phyloP scores from a whole-genome alignment of 371 early-diverging fungal species.

The Zopfochytrium polystomum region DNA sequence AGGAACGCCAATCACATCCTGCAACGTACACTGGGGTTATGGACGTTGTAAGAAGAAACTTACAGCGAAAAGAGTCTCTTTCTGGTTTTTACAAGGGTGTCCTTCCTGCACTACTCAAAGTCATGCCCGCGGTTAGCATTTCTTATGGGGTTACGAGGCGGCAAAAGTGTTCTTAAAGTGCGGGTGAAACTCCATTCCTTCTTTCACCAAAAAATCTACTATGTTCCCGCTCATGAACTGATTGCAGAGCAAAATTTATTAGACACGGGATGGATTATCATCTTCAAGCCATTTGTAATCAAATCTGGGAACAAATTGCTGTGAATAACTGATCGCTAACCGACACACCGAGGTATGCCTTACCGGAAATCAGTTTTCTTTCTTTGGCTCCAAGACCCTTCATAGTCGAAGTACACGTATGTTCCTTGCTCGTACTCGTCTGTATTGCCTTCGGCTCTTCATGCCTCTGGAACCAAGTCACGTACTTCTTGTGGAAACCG shows the following conservation, averaged over 20 bases:
- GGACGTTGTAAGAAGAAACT: constrained; percentile 68
- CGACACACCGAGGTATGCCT: too few relatives aligned
- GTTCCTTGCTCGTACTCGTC: constrained; percentile 98
- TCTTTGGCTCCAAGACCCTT: constrained; percentile 96
- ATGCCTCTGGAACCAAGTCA: constrained; percentile 98
- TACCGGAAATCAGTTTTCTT: constrained; percentile 69
- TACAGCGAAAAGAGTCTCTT: constrained; percentile 49
- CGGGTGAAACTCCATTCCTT: too few relatives aligned
- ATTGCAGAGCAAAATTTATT: too few relatives aligned
- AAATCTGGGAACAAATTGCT: constrained; percentile 7
- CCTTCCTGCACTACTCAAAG: constrained; percentile 73
- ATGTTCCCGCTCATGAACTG: too few relatives aligned
- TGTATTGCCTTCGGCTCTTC: constrained; percentile 97
- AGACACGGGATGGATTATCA: too few relatives aligned
- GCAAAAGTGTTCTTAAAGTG: too few relatives aligned
- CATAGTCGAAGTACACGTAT: constrained; percentile 98
- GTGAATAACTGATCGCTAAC: too few relatives aligned
- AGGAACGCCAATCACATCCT: constrained; percentile 75
- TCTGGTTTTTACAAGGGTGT: constrained; percentile 68
- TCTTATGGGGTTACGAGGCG: constrained; percentile 39
- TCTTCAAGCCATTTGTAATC: constrained; percentile 29
- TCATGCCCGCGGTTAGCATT: constrained; percentile 45
- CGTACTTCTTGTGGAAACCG: constrained; percentile 98
- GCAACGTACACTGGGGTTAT: constrained; percentile 61
- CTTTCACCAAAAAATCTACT: too few relatives aligned